These are phyloP conservation scores for Boletellus deceptivus DNA, from an alignment of 1,284 basidiomycete genomes.

Conservation along the genomic window DNA sequence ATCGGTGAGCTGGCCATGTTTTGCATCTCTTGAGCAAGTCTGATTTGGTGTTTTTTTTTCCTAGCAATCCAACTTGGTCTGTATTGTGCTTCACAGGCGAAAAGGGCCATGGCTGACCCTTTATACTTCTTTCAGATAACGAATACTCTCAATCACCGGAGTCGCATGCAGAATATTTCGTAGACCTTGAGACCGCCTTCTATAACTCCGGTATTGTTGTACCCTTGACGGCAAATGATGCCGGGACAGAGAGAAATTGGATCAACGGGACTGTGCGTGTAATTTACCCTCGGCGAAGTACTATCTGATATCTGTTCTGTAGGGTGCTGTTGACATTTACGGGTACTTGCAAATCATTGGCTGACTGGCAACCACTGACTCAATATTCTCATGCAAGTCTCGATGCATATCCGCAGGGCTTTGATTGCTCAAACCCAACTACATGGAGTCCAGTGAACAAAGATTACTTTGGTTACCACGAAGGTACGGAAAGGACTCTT, in stretches of 20 bases:
- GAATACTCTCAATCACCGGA: slow-evolving; percentile 60
- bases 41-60: slow-evolving; percentile 5
- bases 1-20: slow-evolving; percentile 49
- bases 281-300: not conserved
- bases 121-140: slow-evolving; percentile 51
- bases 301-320: slow-evolving; percentile 9
- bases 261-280: slow-evolving; percentile 57
- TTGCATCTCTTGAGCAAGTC: not conserved
- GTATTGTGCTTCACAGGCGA: slow-evolving; percentile 21
- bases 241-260: slow-evolving; percentile 57
- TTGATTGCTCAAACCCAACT: slow-evolving; percentile 35
- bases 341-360: slow-evolving; percentile 34
- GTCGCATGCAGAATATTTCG: slow-evolving; percentile 62
- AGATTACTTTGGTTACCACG: slow-evolving; percentile 30
- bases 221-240: slow-evolving; percentile 74
- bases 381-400: slow-evolving; percentile 18
- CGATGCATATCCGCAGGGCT: slow-evolving; percentile 33
- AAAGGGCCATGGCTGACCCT: not conserved
- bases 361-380: not conserved
- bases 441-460: slow-evolving; percentile 29
- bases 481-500: slow-evolving; percentile 16
- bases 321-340: slow-evolving; percentile 55
- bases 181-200: slow-evolving; percentile 57
- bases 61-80: slow-evolving; percentile 67
- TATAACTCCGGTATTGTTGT: slow-evolving; percentile 58